These are phyloP conservation scores for Nemania sp. DNA, from an alignment of 2,329 filamentous ascomycete genomes.

Conservation along the genomic window DNA sequence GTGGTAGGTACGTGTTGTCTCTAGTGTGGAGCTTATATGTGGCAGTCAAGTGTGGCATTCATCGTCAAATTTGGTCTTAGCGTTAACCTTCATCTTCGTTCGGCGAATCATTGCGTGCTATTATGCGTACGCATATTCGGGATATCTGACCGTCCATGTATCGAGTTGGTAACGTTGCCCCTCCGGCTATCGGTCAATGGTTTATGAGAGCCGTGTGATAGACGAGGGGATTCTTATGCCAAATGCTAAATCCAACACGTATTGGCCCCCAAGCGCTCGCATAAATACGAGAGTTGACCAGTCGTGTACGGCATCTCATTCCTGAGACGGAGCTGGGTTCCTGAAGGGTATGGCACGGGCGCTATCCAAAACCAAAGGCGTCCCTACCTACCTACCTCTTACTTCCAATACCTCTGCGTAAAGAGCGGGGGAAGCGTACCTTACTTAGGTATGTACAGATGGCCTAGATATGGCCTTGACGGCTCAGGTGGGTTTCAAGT, in stretches of 20 bases:
- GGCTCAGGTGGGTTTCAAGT: background rate
- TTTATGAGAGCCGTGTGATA: slow-evolving; percentile 16
- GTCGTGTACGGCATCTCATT: slow-evolving; percentile 18
- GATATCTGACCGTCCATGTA: background rate
- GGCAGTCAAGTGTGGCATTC: background rate
- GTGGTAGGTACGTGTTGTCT: too few relatives aligned
- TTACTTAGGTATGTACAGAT: too few relatives aligned
- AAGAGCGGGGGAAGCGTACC: background rate
- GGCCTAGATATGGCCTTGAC: background rate
- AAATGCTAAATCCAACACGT: slow-evolving; percentile 19
- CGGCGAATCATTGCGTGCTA: background rate
- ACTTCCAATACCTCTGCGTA: too few relatives aligned
- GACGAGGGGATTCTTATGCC: slow-evolving; percentile 14
- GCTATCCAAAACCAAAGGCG: slow-evolving; percentile 8
- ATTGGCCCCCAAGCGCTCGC: slow-evolving; percentile 19
- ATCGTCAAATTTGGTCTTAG: background rate
- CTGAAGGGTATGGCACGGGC: slow-evolving; percentile 16
- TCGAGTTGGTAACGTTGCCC: slow-evolving; percentile 16
- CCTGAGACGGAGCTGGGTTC: slow-evolving; percentile 6
- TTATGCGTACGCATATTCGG: too few relatives aligned
- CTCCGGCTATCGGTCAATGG: slow-evolving; percentile 13
- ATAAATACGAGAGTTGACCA: slow-evolving; percentile 30
- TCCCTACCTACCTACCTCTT: too few relatives aligned
- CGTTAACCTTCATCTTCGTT: background rate
- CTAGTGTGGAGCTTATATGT: background rate